These are phyloP conservation scores for Exserohilum turcica DNA, from an alignment of 2,329 filamentous ascomycete species.

Conservation along the genomic window DNA sequence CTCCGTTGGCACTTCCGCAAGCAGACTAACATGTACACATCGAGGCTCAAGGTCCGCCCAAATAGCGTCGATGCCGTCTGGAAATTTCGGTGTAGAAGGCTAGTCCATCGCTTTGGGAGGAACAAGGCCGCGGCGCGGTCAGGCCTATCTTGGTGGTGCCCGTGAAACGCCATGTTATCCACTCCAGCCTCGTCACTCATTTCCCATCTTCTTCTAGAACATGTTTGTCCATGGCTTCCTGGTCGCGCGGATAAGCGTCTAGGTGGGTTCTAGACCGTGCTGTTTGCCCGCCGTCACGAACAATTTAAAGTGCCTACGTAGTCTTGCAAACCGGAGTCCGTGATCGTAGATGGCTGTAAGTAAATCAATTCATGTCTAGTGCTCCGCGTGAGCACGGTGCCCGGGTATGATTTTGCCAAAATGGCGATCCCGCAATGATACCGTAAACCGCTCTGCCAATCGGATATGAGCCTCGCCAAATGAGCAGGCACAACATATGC, in stretches of 20 bases:
- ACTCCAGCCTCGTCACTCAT: neutral
- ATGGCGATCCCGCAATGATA: conserved; percentile 4
- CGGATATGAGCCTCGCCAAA: neutral
- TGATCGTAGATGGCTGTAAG: neutral
- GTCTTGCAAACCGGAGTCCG: neutral
- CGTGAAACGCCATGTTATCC: neutral
- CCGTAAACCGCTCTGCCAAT: conserved; percentile 6
- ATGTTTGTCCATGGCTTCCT: neutral
- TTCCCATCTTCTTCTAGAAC: neutral
- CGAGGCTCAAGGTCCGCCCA: neutral
- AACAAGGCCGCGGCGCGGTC: neutral
- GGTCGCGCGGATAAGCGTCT: neutral
- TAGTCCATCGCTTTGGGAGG: neutral
- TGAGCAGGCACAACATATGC: conserved; percentile 13
- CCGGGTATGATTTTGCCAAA: neutral
- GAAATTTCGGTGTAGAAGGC: neutral
- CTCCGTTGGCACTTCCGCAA: neutral
- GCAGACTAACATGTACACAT: neutral
- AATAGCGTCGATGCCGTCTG: neutral
- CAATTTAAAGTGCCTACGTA: neutral
- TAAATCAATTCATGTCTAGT: neutral
- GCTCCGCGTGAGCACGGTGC: neutral
- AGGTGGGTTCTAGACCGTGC: neutral
- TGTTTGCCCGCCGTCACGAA: neutral
- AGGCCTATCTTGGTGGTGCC: neutral